phyloP scores from a whole-genome alignment of 768 basidiomycete genomes.

The Hericium coralloides region DNA sequence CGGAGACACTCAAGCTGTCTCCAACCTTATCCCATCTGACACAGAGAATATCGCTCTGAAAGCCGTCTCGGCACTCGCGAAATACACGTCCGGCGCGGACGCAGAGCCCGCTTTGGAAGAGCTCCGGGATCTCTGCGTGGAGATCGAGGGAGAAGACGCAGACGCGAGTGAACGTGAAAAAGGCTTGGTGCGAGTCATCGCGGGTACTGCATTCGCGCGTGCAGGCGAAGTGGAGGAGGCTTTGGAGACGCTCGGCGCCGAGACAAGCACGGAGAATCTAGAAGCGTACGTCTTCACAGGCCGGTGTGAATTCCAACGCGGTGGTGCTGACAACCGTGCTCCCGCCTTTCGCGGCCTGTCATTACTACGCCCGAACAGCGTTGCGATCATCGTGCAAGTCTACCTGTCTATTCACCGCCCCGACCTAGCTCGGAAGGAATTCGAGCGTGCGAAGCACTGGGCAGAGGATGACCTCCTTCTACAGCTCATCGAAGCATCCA shows the following conservation, averaged over 20 bases:
- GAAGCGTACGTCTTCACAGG: conserved; percentile 65
- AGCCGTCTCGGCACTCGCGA: conserved; percentile 68
- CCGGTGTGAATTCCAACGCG: conserved; percentile 4
- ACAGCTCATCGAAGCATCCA: conserved; percentile 81
- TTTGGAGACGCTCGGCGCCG: conserved; percentile 71
- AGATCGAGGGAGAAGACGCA: conserved; percentile 74
- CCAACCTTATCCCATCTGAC: conserved; percentile 45
- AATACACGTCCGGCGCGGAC: conserved; percentile 41
- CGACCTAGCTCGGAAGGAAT: conserved; percentile 81
- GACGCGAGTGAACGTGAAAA: conserved; percentile 63
- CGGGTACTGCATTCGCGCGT: conserved; percentile 78
- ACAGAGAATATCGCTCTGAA: conserved; percentile 60
- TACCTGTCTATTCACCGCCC: conserved; percentile 86
- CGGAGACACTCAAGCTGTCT: conserved; percentile 45
- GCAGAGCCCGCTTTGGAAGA: conserved; percentile 61
- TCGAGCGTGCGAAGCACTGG: conserved; percentile 74
- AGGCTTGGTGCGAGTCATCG: conserved; percentile 65
- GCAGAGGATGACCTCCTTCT: conserved; percentile 87
- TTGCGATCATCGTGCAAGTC: conserved; percentile 75
- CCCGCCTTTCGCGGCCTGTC: background rate
- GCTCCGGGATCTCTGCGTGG: conserved; percentile 77
- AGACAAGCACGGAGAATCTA: conserved; percentile 61
- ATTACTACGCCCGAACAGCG: conserved; percentile 33
- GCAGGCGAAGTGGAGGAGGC: conserved; percentile 90
- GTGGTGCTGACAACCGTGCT: background rate